phyloP scores from a whole-genome alignment of 2,329 filamentous ascomycete species.

The Botrytis cinerea region DNA sequence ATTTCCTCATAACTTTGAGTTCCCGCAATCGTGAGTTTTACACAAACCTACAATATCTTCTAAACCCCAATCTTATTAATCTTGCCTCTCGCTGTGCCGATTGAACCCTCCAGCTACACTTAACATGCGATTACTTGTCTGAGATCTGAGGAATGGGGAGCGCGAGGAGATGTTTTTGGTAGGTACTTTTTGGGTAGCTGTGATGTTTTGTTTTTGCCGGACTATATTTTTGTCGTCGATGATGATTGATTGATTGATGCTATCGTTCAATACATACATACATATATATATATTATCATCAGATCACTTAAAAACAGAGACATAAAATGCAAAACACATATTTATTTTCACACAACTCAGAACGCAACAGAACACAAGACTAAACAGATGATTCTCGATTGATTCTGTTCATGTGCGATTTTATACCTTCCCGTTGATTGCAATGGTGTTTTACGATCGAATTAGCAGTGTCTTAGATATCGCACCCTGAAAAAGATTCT shows the following conservation, averaged over 20 bases:
- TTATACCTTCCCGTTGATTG: too few species aligned
- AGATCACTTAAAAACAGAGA: too few species aligned
- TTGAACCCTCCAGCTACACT: accelerated
- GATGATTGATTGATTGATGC: background rate
- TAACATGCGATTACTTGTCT: background rate
- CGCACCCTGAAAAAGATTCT: too few species aligned
- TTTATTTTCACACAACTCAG: background rate
- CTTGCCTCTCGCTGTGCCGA: background rate
- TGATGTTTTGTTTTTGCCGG: too few species aligned
- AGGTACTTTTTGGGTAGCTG: background rate
- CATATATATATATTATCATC: background rate
- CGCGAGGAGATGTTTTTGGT: background rate
- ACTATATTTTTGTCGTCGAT: too few species aligned
- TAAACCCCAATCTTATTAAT: background rate
- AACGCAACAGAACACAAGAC: background rate
- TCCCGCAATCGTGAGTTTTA: too few species aligned
- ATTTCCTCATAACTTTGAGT: too few species aligned
- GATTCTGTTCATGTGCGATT: background rate
- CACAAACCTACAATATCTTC: background rate
- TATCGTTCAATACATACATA: background rate
- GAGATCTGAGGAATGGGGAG: background rate
- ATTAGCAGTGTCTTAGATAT: background rate
- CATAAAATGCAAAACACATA: background rate
- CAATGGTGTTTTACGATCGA: background rate
- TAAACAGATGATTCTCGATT: background rate